Conservation (phyloP, 139 green algal genomes). For the Tetraselmis chui region DNA sequence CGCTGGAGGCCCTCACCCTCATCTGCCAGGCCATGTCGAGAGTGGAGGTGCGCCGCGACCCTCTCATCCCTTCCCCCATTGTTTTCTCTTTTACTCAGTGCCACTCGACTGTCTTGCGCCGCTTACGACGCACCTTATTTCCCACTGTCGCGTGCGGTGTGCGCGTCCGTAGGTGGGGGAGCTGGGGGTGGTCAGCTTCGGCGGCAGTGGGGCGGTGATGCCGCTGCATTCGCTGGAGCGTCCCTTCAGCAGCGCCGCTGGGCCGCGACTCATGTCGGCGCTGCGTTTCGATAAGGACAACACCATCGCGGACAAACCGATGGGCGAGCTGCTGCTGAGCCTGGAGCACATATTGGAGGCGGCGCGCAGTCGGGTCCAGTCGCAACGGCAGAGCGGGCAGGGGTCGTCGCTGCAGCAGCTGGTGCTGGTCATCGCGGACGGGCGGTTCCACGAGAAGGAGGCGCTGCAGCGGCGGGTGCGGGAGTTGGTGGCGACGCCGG, state of each 20-base stretch:
- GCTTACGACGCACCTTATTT: too few species aligned
- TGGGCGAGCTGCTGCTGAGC: slow-evolving; percentile 74
- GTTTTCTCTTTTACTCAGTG: background rate
- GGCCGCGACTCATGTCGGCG: slow-evolving; percentile 56
- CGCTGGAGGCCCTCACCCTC: slow-evolving; percentile 81
- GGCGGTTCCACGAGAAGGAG: slow-evolving; percentile 95
- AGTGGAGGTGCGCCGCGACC: slow-evolving; percentile 59
- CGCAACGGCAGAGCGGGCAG: background rate
- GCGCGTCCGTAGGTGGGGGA: slow-evolving; percentile 69
- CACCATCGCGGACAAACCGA: slow-evolving; percentile 86
- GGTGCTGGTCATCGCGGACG: slow-evolving; percentile 93
- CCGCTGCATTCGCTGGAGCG: slow-evolving; percentile 74
- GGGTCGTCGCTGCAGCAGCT: slow-evolving; percentile 76
- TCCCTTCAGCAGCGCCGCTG: slow-evolving; percentile 80
- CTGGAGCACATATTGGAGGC: slow-evolving; percentile 64
- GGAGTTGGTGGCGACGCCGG: slow-evolving; percentile 41
- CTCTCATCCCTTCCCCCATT: too few species aligned
- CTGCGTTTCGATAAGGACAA: slow-evolving; percentile 83
- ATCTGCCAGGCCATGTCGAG: slow-evolving; percentile 80
- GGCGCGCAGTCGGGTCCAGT: slow-evolving; percentile 35
- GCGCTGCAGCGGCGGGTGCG: slow-evolving; percentile 40
- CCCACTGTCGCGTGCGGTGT: too few species aligned
- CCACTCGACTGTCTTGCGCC: background rate
- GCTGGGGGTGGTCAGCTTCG: slow-evolving; percentile 87
- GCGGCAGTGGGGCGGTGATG: slow-evolving; percentile 56